These are phyloP conservation scores for Colletotrichum simmondsii DNA, from an alignment of 2,329 filamentous ascomycete genomes.

Conservation along the genomic window DNA sequence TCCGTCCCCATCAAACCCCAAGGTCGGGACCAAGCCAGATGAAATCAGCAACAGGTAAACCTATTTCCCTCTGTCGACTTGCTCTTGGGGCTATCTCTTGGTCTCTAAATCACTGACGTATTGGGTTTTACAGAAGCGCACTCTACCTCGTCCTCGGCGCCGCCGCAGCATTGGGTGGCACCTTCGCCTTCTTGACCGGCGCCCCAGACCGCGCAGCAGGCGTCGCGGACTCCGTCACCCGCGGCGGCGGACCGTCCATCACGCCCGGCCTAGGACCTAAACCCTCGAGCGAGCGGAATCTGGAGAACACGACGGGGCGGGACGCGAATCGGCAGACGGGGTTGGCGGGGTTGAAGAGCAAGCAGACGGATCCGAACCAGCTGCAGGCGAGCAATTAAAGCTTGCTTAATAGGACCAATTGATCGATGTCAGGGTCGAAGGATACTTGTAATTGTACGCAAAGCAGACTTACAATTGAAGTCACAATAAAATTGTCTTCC, in stretches of 20 bases:
- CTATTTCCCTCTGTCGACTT: too few species aligned
- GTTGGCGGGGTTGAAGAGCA: conserved; percentile 14
- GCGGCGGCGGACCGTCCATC: not conserved
- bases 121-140: not conserved
- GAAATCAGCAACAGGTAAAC: conserved; percentile 5
- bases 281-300: not conserved
- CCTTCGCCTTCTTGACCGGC: conserved; percentile 14
- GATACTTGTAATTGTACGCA: too few species aligned
- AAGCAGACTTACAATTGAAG: not conserved
- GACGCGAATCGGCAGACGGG: not conserved
- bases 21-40: not conserved
- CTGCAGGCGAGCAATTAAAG: not conserved
- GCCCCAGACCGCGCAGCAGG: conserved; percentile 17
- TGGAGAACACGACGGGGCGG: not conserved
- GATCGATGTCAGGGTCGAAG: too few species aligned
- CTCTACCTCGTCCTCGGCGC: not conserved
- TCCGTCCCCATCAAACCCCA: not conserved
- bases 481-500: too few species aligned
- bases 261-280: not conserved
- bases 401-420: too few species aligned
- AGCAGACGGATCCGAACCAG: conserved; percentile 15
- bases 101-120: not conserved
- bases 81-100: too few species aligned
- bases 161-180: not conserved
- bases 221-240: not conserved